phyloP scores from a whole-genome alignment of 176 grass and related monocot species.

The Alloteropsis semialata region DNA sequence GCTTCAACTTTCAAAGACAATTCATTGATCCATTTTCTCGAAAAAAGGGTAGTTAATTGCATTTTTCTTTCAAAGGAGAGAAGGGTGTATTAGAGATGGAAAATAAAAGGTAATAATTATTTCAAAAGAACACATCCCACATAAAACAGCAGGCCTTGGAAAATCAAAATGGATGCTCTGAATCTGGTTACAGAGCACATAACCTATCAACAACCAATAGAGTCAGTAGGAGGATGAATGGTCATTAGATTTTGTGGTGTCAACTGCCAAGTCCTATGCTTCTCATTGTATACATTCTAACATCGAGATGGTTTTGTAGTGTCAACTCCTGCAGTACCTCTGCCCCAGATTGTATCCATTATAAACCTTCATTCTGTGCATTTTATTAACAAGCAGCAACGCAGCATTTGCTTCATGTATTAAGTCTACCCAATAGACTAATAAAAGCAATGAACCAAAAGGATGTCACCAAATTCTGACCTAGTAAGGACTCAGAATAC shows the following conservation, averaged over 20 bases:
- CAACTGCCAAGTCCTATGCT: neutral
- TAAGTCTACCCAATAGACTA: constrained; percentile 6
- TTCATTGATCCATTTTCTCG: neutral
- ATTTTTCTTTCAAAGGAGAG: neutral
- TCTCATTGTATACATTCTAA: neutral
- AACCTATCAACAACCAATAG: neutral
- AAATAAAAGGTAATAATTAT: neutral
- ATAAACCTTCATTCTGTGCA: neutral
- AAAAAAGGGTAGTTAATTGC: neutral
- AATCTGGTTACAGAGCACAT: neutral
- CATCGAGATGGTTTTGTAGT: neutral
- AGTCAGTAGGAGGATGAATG: neutral
- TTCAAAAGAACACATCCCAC: neutral
- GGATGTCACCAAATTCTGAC: neutral
- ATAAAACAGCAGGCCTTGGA: neutral
- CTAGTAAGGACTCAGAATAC: neutral
- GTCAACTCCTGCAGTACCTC: neutral
- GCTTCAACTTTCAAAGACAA: neutral
- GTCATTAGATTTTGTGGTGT: neutral
- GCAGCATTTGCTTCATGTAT: neutral
- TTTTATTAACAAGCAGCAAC: neutral
- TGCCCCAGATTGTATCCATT: constrained; percentile 11
- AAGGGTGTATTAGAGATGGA: neutral
- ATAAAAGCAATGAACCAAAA: neutral
- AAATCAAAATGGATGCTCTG: neutral